phyloP scores from a whole-genome alignment of 352 stramenopile species.

The Phytophthora fragariaefolia region DNA sequence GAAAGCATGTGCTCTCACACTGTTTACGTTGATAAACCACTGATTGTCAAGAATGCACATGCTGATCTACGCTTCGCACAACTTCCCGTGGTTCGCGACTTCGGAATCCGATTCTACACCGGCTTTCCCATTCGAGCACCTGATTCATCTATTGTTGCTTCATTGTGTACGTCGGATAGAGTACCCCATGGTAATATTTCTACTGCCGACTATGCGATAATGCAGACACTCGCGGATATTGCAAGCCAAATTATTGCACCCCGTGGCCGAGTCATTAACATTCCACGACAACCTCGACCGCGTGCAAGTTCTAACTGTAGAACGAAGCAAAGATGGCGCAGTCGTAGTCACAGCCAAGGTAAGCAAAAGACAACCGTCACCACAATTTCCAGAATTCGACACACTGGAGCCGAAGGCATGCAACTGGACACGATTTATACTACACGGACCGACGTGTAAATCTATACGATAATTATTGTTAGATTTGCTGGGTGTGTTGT shows the following conservation, averaged over 20 bases:
- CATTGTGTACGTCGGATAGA: constrained; percentile 53
- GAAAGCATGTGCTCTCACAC: constrained; percentile 62
- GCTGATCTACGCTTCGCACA: constrained; percentile 63
- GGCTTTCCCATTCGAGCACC: constrained; percentile 56
- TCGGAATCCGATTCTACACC: constrained; percentile 60
- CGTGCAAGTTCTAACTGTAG: constrained; percentile 23
- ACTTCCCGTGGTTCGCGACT: constrained; percentile 43
- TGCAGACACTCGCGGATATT: constrained; percentile 59
- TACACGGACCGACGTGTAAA: too few relatives aligned
- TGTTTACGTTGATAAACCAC: constrained; percentile 58
- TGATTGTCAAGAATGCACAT: constrained; percentile 62
- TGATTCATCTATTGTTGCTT: constrained; percentile 53
- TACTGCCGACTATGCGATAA: constrained; percentile 65
- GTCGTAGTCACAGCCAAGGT: constrained; percentile 1
- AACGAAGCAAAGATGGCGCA: constrained; percentile 19
- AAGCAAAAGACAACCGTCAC: constrained; percentile 9
- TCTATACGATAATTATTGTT: too few relatives aligned
- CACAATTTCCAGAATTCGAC: neutral
- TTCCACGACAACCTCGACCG: constrained; percentile 31
- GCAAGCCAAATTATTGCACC: constrained; percentile 38
- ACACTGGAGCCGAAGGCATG: neutral
- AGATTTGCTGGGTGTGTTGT: too few relatives aligned
- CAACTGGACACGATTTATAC: constrained; percentile 14
- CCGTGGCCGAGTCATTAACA: constrained; percentile 14
- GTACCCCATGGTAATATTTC: constrained; percentile 54